Percentiles rank a stretch among this genome's conserved stretches.
These are phyloP conservation scores for Quercus rubra DNA, from an alignment of 306 rosid genomes.

Conservation along the genomic window DNA sequence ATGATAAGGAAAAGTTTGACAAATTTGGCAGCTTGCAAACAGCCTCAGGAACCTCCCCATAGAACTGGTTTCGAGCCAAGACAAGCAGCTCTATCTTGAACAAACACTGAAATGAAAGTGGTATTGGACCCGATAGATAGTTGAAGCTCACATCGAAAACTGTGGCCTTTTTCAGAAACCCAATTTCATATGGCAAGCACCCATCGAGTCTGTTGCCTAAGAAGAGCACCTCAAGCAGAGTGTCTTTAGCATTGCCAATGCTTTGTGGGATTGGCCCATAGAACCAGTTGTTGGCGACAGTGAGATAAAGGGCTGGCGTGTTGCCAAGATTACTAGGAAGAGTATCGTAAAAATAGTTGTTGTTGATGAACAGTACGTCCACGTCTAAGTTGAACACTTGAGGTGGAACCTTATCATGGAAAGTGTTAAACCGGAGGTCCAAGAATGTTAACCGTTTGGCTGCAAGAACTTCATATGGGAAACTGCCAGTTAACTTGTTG, in stretches of 20 bases:
- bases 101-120: conserved; percentile 64
- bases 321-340: conserved; percentile 56
- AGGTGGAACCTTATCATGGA: conserved; percentile 28
- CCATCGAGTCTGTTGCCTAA: conserved; percentile 46
- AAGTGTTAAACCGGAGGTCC: conserved; percentile 62
- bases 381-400: conserved; percentile 35
- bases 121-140: conserved; percentile 57
- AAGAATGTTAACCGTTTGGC: conserved; percentile 37
- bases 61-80: conserved; percentile 42
- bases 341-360: conserved; percentile 28
- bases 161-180: conserved; percentile 34
- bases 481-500: conserved; percentile 31
- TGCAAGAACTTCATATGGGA: conserved; percentile 35
- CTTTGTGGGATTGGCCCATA: conserved; percentile 55
- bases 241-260: conserved; percentile 41
- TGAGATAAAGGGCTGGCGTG: conserved; percentile 57
- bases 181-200: conserved; percentile 68
- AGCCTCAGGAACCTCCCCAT: conserved; percentile 55
- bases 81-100: conserved; percentile 32
- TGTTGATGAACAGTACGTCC: conserved; percentile 68
- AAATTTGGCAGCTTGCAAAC: conserved; percentile 49
- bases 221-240: conserved; percentile 67
- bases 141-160: conserved; percentile 65
- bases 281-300: conserved; percentile 63
- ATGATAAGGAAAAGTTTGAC: conserved; percentile 26